These are phyloP conservation scores for Besnoitia besnoiti DNA, from an alignment of 169 alveolate genomes.

Conservation along the genomic window DNA sequence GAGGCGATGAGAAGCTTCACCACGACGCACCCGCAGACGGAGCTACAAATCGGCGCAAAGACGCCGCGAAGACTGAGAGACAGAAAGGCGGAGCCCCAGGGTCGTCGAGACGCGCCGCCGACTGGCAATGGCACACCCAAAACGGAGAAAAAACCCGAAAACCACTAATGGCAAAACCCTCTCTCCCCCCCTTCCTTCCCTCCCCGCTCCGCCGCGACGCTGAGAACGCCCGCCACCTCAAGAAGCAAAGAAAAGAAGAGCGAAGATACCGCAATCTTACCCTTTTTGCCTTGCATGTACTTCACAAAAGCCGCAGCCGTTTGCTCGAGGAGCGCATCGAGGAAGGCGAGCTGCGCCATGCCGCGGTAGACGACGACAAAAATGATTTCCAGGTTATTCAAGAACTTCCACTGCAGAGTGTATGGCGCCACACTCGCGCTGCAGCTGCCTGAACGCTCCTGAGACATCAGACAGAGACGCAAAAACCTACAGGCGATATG, in stretches of 20 bases:
- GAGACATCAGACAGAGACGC: background rate
- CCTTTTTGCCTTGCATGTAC: slow-evolving; percentile 10
- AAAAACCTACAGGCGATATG: too few species aligned
- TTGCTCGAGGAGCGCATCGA: slow-evolving; percentile 62
- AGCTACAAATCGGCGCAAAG: background rate
- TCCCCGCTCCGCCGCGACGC: too few species aligned
- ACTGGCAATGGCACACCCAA: too few species aligned
- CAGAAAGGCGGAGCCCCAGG: background rate
- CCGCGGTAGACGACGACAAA: slow-evolving; percentile 76
- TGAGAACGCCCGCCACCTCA: background rate
- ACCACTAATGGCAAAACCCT: too few species aligned
- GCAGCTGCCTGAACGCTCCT: slow-evolving; percentile 73
- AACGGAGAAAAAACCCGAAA: too few species aligned
- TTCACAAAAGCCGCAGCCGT: slow-evolving; percentile 45
- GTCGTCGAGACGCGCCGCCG: too few species aligned
- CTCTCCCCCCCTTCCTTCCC: too few species aligned
- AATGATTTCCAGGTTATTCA: slow-evolving; percentile 66
- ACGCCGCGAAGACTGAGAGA: background rate
- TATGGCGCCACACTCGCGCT: slow-evolving; percentile 58
- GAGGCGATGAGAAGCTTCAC: background rate
- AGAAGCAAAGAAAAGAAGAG: background rate
- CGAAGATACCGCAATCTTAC: too few species aligned
- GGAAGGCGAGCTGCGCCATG: slow-evolving; percentile 63
- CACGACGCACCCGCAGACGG: background rate
- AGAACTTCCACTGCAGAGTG: slow-evolving; percentile 69